Conservation (phyloP, 345 rosid genomes). For the Eucalyptus lansdowneana region DNA sequence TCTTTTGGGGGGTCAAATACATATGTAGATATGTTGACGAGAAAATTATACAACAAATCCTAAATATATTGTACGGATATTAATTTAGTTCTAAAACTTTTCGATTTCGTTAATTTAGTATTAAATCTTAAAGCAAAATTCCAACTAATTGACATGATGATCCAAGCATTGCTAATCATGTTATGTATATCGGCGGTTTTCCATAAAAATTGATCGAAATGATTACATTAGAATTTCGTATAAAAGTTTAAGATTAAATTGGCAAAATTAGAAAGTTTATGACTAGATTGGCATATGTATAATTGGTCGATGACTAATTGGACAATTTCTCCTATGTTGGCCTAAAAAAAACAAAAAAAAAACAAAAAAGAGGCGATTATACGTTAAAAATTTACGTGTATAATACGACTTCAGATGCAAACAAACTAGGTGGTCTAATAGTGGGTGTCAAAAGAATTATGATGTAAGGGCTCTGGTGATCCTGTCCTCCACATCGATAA, state of each 20-base stretch:
- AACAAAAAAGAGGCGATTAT: too few species aligned
- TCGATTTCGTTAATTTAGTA: neutral
- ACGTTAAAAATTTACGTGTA: neutral
- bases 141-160: rapidly evolving
- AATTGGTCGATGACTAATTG: neutral
- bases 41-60: neutral
- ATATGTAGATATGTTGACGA: neutral
- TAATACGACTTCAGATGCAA: neutral
- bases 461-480: neutral
- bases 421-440: neutral
- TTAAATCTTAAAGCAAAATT: neutral
- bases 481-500: neutral
- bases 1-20: neutral
- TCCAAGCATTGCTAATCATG: rapidly evolving
- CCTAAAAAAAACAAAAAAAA: neutral
- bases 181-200: rapidly evolving
- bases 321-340: neutral
- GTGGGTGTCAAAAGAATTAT: neutral
- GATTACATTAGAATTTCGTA: rapidly evolving
- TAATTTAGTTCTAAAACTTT: neutral
- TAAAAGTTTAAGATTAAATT: neutral
- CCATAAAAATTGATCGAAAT: rapidly evolving
- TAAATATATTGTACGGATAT: rapidly evolving
- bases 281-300: rapidly evolving
- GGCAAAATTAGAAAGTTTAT: rapidly evolving